phyloP scores from a whole-genome alignment of 805 yeast species.

The Schwanniomyces vanrijiae region DNA sequence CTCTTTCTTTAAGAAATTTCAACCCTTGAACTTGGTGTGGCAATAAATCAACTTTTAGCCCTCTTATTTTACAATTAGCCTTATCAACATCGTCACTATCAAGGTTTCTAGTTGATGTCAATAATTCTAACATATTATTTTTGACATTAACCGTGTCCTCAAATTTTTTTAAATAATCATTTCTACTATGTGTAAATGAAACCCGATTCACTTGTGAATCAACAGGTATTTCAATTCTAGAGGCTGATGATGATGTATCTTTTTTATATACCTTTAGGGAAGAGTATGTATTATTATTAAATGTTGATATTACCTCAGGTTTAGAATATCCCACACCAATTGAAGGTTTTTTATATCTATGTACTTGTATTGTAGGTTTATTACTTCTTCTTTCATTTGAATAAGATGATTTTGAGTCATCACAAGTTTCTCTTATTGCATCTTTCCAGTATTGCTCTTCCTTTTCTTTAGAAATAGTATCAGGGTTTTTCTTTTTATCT shows the following conservation, averaged over 20 bases:
- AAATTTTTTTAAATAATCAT: background rate
- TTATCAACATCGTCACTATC: background rate
- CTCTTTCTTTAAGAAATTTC: slow-evolving; percentile 40
- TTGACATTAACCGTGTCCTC: background rate
- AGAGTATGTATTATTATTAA: slow-evolving; percentile 1
- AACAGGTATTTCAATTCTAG: background rate
- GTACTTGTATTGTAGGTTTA: background rate
- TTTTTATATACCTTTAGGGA: slow-evolving; percentile 2
- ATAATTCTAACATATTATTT: slow-evolving; percentile 17
- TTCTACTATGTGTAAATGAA: background rate
- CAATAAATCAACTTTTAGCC: slow-evolving; percentile 37
- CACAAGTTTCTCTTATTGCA: background rate
- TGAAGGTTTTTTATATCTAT: background rate
- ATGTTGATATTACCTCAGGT: background rate
- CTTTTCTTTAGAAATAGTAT: background rate
- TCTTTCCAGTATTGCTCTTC: background rate
- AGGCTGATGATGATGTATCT: background rate
- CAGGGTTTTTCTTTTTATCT: background rate
- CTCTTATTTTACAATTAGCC: slow-evolving; percentile 24
- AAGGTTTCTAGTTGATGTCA: background rate
- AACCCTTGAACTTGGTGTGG: slow-evolving; percentile 51
- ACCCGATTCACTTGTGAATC: background rate
- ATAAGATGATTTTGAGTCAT: background rate
- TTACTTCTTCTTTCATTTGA: background rate
- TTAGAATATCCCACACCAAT: background rate